These are phyloP conservation scores for Pleurotus platypus DNA, from an alignment of 768 basidiomycete genomes.

Conservation along the genomic window DNA sequence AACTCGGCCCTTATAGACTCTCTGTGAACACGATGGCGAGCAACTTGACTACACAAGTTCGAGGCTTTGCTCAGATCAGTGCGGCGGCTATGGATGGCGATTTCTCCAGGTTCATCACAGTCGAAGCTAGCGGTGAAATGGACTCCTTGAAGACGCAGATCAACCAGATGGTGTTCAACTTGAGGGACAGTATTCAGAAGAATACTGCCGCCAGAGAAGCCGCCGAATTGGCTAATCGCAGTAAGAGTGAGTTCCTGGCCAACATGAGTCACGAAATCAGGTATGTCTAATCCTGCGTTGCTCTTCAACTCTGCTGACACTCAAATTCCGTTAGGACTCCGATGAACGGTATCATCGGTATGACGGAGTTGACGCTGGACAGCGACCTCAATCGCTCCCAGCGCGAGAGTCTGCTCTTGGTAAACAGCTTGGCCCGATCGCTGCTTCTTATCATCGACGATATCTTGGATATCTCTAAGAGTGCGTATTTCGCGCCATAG, in stretches of 20 bases:
- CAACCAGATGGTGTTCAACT: conserved; percentile 97
- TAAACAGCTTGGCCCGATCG: conserved; percentile 90
- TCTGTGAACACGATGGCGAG: conserved; percentile 98
- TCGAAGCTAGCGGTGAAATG: conserved; percentile 98
- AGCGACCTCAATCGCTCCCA: conserved; percentile 92
- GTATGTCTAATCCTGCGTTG: conserved; percentile 36
- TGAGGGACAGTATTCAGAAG: conserved; percentile 95
- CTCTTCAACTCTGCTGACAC: conserved; percentile 3
- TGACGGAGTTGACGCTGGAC: conserved; percentile 97
- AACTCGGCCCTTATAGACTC: conserved; percentile 41
- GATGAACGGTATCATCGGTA: conserved; percentile 99
- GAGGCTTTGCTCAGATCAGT: conserved; percentile 97
- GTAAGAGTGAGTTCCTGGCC: conserved; percentile 96
- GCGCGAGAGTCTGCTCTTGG: conserved; percentile 90
- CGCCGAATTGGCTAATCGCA: conserved; percentile 92
- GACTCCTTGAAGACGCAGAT: conserved; percentile 98
- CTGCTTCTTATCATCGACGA: conserved; percentile 96
- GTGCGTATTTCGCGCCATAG: conserved; percentile 42
- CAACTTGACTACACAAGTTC: conserved; percentile 92
- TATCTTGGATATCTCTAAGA: conserved; percentile 99
- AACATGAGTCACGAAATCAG: conserved; percentile 98
- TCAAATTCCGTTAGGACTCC: conserved; percentile 67
- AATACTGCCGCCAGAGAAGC: conserved; percentile 96
- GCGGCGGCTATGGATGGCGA: conserved; percentile 98
- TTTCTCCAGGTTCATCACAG: conserved; percentile 97